Percentiles rank a stretch among this genome's conserved stretches.
Conservation (phyloP, 2,329 filamentous ascomycete species). For the Pseudogymnoascus destructans region DNA sequence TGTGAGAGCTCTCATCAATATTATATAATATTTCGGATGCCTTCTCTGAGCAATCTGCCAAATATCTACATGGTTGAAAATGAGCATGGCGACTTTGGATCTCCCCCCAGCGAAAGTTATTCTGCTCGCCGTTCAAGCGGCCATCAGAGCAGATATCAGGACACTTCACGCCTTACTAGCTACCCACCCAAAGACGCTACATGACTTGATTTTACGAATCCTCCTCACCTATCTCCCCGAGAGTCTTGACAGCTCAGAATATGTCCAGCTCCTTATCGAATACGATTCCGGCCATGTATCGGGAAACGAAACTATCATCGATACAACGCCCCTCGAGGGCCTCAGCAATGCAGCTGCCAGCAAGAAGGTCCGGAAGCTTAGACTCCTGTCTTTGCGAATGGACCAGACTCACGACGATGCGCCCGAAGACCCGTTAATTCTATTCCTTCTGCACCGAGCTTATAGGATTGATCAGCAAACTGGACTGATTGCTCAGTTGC, state of each 20-base stretch:
- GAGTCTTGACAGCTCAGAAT: constrained; percentile 47
- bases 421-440: constrained; percentile 41
- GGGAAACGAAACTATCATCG: constrained; percentile 33
- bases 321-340: constrained; percentile 41
- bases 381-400: constrained; percentile 43
- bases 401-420: constrained; percentile 35
- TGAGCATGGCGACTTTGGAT: constrained; percentile 26
- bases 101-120: constrained; percentile 56
- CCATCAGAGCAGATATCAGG: constrained; percentile 51
- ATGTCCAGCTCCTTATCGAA: constrained; percentile 47
- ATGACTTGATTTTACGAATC: constrained; percentile 56
- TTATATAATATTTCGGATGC: constrained; percentile 21
- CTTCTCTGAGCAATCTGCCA: constrained; percentile 10
- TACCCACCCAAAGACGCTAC: constrained; percentile 43
- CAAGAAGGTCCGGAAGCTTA: constrained; percentile 51
- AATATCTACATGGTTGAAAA: constrained; percentile 11
- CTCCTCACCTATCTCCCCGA: constrained; percentile 69
- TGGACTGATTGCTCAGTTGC: constrained; percentile 56
- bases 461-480: constrained; percentile 58
- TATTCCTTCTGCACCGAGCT: constrained; percentile 55
- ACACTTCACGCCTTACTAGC: constrained; percentile 47
- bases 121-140: constrained; percentile 58
- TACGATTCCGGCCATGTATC: constrained; percentile 27
- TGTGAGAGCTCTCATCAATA: constrained; percentile 12
- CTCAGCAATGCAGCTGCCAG: constrained; percentile 50